Conservation (phyloP, 768 basidiomycete species). For the Exsudoporus frostii region DNA sequence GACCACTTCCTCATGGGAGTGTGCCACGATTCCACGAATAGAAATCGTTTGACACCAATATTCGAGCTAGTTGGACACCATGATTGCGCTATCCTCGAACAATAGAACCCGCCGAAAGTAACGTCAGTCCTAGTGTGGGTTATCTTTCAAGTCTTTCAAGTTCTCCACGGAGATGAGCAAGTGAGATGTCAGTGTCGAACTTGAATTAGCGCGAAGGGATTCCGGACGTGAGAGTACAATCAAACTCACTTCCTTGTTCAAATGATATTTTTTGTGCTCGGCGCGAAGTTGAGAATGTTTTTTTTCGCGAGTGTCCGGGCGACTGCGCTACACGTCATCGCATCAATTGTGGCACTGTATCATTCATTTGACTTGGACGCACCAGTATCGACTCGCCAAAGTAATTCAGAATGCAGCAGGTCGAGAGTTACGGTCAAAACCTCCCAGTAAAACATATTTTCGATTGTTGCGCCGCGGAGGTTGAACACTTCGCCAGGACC, state of each 20-base stretch:
- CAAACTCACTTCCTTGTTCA: background rate
- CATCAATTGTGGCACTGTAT: background rate
- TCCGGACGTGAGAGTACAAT: background rate
- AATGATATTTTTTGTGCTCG: background rate
- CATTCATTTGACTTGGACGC: background rate
- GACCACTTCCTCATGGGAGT: background rate
- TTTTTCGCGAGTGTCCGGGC: too few species aligned
- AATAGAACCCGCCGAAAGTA: background rate
- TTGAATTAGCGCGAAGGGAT: conserved; percentile 2
- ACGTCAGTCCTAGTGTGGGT: background rate
- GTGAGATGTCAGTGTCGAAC: background rate
- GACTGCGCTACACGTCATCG: background rate
- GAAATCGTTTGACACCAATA: background rate
- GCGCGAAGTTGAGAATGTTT: background rate
- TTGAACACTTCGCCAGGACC: conserved; percentile 49
- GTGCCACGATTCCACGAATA: background rate
- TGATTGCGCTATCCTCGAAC: background rate
- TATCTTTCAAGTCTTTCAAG: background rate
- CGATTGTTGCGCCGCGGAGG: background rate
- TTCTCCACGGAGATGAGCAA: background rate
- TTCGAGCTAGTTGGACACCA: background rate
- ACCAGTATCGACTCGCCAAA: background rate
- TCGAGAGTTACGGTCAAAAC: conserved; percentile 44
- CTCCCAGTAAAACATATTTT: conserved; percentile 46
- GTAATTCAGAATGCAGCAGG: conserved; percentile 13